Base-by-base conservation (phyloP, 2,329 filamentous ascomycete genomes). In the Chaetomium sp. region DNA sequence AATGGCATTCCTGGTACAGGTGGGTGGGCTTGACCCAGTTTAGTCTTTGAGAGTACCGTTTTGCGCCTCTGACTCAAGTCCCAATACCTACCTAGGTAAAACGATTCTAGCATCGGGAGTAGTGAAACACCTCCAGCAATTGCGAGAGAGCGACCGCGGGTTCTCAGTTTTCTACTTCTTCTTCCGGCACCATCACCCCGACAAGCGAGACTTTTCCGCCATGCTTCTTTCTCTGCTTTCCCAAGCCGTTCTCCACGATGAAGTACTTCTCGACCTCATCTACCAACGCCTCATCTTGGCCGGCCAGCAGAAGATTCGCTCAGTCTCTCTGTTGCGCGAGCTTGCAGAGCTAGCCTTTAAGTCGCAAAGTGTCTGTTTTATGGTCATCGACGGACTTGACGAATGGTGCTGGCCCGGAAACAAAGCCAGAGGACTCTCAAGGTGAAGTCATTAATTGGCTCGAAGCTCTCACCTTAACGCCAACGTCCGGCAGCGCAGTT, bases 121-220 rank as follows among this genome's bases (percentile, higher is more conserved):
- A 2, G 38, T 58, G 19, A 23, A 47, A 58, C 56, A 58, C 23
- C 56, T 58, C 13, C 38, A 58, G 4, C 21, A 58, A 21, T 7
- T 47, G 25, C 35, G 27, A 49, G 57, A 50, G 42, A 58, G 42
- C 16, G n/a, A 19, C 38, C 42, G 9, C 42, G 33, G 51, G 21
- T 31, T 45, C 6, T 45, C 19, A 27, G n/a, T 54, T 9, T 47
- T 60, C 33, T 60, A 60, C 21, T 60, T 60, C 33, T 60, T 60
- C 49, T 54, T 60, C 25, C 54, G 29, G 23, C 49, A 60, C 19
- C 49, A 29, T 33, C 49, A 60, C 19, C 31, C 58, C 16, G 49
- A 60, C 21, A 60, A 60, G 33, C 33, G 49, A 4, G 21, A n/a
- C 2, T 60, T 60, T 45, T 23, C 23, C 23, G 31, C 58, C 2